Evolutionary conservation across 1,284 basidiomycete species (phyloP).

Genomic region (Ganoderma boninense): DNA sequence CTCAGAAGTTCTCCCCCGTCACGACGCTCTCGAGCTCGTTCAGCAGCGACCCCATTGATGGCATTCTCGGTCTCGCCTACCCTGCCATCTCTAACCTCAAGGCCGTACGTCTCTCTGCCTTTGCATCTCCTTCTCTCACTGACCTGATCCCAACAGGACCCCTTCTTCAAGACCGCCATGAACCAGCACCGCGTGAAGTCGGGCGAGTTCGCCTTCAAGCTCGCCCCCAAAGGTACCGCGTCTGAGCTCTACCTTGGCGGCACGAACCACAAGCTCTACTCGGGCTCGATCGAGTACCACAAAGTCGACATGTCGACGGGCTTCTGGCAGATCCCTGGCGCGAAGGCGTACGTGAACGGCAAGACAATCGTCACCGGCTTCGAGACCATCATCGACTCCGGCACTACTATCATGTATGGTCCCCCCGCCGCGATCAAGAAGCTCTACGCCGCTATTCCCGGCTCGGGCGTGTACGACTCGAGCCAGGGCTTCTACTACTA

Average conservation of each 20-base stretch:
- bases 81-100: constrained; percentile 37
- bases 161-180: constrained; percentile 55
- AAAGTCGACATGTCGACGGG: constrained; percentile 38
- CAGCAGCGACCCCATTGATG: constrained; percentile 37
- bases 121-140: not conserved
- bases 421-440: constrained; percentile 51
- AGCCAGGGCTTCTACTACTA: constrained; percentile 41
- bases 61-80: constrained; percentile 42
- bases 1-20: constrained; percentile 40
- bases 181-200: constrained; percentile 44
- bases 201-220: constrained; percentile 58
- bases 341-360: constrained; percentile 34
- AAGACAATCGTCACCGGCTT: constrained; percentile 37
- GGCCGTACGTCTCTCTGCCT: constrained; percentile 19
- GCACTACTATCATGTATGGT: constrained; percentile 62
- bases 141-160: constrained; percentile 15
- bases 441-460: constrained; percentile 55
- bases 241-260: constrained; percentile 64
- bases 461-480: constrained; percentile 44
- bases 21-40: constrained; percentile 38
- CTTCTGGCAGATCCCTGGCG: constrained; percentile 42
- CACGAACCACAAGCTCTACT: constrained; percentile 46
- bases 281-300: constrained; percentile 50
- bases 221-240: constrained; percentile 46
- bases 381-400: constrained; percentile 52